Base-by-base conservation (phyloP, 805 yeast species). In the Saturnispora silvae region DNA sequence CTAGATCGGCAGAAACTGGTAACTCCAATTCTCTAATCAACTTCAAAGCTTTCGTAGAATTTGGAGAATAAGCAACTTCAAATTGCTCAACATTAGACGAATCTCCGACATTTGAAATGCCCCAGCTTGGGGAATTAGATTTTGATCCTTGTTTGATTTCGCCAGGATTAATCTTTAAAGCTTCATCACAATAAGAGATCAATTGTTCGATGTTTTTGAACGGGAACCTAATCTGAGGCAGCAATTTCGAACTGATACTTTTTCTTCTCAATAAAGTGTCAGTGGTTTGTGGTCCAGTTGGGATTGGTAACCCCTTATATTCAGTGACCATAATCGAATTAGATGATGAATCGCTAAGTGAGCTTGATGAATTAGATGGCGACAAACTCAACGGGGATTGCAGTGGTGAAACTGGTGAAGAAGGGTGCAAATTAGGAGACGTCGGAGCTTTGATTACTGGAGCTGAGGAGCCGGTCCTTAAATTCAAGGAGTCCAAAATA, bases 111-210 rank as follows among this genome's bases (percentile, higher is more conserved):
- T 15, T 15, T n/a, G n/a, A n/a, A 11, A 32, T 23, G 20, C 17
- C 13, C 5, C 14, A 27, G 20, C 8, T 29, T 13, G 30, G 34
- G 11, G 34, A 36, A 19, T n/a, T 15, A 11, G 34, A 6, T 25
- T 36, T 36, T n/a, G 33, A 29, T 18, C 35, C 45, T 26, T 20
- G 33, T 13, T 59, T 61, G 16, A 73, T 63, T 45, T 76, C 83
- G n/a, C 82, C 81, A 1, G 82, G 78, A 47, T 81, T 83, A 10
- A 86, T 72, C 28, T 69, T 64, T 16, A 84, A 60, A 0, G 95
- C 87, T 44, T 76, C 77, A 37, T 83, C 86, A 50, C 87, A 76
- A 35, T 81, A 64, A 15, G 80, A 84, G 4, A 72, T 52, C 10
- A 82, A 51, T 36, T 70, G 56, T 38, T 69, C 73, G 37, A 77